Conservation (phyloP, 345 rosid genomes). For the Syzygium grande region DNA sequence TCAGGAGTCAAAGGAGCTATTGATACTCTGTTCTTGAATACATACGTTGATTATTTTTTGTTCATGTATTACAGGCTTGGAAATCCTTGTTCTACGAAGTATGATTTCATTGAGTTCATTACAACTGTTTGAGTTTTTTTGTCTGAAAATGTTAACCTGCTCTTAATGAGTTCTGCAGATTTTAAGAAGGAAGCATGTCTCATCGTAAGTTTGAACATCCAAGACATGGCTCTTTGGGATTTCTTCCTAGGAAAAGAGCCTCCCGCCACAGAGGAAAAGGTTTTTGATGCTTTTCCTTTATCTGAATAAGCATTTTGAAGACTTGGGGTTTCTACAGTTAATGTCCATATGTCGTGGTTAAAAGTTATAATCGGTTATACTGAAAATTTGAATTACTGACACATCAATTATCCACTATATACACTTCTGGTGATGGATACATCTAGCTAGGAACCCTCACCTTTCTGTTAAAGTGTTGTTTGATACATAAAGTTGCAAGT, state of each 20-base stretch:
- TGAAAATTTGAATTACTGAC: not conserved
- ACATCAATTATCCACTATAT: not conserved
- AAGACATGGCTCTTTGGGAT: constrained; percentile 87
- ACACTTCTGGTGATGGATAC: not conserved
- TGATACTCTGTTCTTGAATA: not conserved
- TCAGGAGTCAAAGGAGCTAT: not conserved
- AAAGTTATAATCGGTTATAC: not conserved
- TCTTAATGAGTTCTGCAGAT: not conserved
- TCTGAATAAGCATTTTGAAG: not conserved
- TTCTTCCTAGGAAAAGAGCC: constrained; percentile 84
- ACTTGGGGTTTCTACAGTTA: not conserved
- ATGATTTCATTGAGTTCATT: not conserved
- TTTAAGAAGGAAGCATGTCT: constrained; percentile 42
- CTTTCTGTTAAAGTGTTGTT: not conserved
- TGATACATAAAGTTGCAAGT: not conserved
- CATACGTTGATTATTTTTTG: not conserved
- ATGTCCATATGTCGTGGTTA: not conserved
- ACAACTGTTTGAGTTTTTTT: not conserved
- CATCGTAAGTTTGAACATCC: constrained; percentile 97
- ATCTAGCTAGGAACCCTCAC: not conserved
- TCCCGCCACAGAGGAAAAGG: constrained; percentile 86
- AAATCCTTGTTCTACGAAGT: not conserved
- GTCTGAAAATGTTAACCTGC: not conserved
- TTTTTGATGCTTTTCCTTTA: constrained; percentile 1
- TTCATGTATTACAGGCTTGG: not conserved